Evolutionary conservation across 305 asterid genomes (phyloP).

Genomic region (Ruellia speciosa): DNA sequence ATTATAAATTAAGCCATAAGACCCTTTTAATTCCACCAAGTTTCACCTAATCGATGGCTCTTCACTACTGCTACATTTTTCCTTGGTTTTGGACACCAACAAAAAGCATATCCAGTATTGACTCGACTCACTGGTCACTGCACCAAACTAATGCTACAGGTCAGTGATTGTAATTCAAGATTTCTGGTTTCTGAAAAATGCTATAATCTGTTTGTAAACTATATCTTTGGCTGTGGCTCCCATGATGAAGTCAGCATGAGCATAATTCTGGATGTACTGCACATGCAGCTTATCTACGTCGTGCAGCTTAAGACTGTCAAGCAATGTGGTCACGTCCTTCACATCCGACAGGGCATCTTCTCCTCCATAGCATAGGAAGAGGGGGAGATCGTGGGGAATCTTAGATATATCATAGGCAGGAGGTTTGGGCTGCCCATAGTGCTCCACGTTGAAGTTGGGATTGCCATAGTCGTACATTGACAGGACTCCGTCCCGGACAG

Average conservation of each 20-base stretch:
- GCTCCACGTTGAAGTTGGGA: conserved; percentile 34
- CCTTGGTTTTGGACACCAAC: too few species aligned
- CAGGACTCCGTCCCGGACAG: conserved; percentile 46
- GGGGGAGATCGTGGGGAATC: conserved; percentile 56
- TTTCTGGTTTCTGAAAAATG: conserved; percentile 37
- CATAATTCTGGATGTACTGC: conserved; percentile 54
- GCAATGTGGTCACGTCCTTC: conserved; percentile 46
- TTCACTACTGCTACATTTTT: too few species aligned
- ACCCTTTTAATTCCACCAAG: too few species aligned
- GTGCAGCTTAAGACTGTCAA: conserved; percentile 45
- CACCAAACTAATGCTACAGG: too few species aligned
- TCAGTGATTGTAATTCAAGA: neutral
- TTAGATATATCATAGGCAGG: conserved; percentile 45
- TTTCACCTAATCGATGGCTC: too few species aligned
- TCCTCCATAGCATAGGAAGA: conserved; percentile 73
- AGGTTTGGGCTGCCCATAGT: conserved; percentile 58
- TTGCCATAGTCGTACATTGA: conserved; percentile 59
- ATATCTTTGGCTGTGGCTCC: conserved; percentile 58
- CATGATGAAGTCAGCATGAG: conserved; percentile 76
- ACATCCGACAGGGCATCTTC: conserved; percentile 59
- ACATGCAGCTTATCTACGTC: conserved; percentile 54
- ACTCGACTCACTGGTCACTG: too few species aligned
- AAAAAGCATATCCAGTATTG: too few species aligned
- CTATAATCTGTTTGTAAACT: conserved; percentile 44
- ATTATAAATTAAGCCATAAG: too few species aligned